Conservation (phyloP, 345 rosid genomes). For the Citrus trifoliata region DNA sequence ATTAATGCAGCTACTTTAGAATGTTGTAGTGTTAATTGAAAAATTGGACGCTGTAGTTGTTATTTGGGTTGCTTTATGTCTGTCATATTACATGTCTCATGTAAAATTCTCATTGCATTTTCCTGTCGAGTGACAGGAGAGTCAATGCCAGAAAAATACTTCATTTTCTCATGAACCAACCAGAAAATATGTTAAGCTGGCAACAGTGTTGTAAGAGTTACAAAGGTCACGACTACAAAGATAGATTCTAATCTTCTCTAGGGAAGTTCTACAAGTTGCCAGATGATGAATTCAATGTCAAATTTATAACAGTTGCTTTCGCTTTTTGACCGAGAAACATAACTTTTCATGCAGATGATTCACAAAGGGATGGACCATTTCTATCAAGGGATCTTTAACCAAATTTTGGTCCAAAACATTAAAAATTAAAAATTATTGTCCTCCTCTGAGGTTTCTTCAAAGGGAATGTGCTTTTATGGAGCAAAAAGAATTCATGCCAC, state of each 20-base stretch:
- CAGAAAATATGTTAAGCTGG: not conserved
- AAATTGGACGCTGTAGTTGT: not conserved
- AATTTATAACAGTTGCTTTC: not conserved
- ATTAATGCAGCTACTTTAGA: not conserved
- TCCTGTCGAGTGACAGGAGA: not conserved
- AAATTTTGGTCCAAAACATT: not conserved
- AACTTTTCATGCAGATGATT: not conserved
- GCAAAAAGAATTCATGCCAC: not conserved
- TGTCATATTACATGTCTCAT: not conserved
- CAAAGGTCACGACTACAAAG: not conserved
- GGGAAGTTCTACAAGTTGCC: not conserved
- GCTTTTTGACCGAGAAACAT: conserved; percentile 1
- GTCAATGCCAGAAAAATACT: not conserved
- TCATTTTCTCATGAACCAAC: not conserved
- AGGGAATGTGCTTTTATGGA: not conserved
- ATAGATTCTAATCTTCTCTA: not conserved
- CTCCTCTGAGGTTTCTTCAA: not conserved
- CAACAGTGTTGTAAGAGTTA: not conserved
- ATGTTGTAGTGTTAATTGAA: not conserved
- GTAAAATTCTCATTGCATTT: not conserved
- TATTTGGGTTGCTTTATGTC: not conserved
- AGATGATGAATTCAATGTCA: not conserved
- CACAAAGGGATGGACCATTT: not conserved
- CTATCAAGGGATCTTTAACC: not conserved
- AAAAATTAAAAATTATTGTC: not conserved